These are phyloP conservation scores for Dissophora ornata DNA, from an alignment of 192 early-diverging fungal genomes.

Conservation along the genomic window DNA sequence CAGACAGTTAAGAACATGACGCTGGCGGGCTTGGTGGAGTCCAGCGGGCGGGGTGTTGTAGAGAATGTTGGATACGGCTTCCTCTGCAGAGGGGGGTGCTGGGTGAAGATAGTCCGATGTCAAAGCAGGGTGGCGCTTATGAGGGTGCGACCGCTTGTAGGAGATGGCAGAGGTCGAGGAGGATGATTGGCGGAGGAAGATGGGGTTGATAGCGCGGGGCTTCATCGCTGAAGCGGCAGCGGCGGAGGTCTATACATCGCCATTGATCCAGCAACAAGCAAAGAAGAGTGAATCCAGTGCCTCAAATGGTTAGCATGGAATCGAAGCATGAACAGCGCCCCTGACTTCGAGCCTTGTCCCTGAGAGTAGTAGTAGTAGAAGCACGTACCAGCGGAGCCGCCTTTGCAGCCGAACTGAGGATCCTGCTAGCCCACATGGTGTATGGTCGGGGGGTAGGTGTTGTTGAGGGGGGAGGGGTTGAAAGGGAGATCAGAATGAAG, in stretches of 20 bases:
- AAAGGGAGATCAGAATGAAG: neutral
- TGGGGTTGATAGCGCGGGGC: slow-evolving; percentile 16
- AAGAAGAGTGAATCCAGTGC: no score
- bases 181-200: slow-evolving; percentile 39
- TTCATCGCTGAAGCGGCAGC: slow-evolving; percentile 7
- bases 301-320: slow-evolving; percentile 18
- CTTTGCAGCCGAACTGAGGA: slow-evolving; percentile 22
- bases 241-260: slow-evolving; percentile 4
- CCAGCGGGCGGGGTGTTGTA: slow-evolving; percentile 87
- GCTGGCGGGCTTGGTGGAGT: slow-evolving; percentile 62
- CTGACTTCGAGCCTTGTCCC: no score
- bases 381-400: slow-evolving; percentile 28
- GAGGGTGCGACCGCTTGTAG: slow-evolving; percentile 59
- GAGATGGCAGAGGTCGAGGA: slow-evolving; percentile 61
- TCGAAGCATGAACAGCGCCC: neutral
- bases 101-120: slow-evolving; percentile 53
- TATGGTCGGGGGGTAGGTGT: neutral
- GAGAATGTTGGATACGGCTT: slow-evolving; percentile 96
- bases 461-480: neutral
- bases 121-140: slow-evolving; percentile 51
- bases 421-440: slow-evolving; percentile 45
- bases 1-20: slow-evolving; percentile 95
- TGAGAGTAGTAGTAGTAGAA: no score
- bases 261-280: neutral
- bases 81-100: slow-evolving; percentile 81